A percentile compares a stretch with the other conserved stretches of the same genome.
Evolutionary conservation across 2,329 filamentous ascomycete genomes (phyloP).

Genomic region (Colletotrichum nymphaeae): DNA sequence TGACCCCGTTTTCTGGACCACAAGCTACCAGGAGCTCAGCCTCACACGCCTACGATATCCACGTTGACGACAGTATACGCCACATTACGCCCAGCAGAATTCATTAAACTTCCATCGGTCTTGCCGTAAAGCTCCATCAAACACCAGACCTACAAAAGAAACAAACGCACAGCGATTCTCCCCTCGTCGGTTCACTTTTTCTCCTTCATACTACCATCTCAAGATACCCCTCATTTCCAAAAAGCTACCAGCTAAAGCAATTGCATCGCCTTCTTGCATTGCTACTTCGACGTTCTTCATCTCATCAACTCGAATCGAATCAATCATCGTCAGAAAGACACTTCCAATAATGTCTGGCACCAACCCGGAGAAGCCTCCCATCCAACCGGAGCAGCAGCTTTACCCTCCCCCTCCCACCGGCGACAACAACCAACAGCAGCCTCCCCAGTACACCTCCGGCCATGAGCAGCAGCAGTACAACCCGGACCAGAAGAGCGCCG

Average conservation of each 20-base stretch:
- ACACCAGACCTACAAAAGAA: conserved; percentile 24
- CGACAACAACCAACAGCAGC: conserved; percentile 10
- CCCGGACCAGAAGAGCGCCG: conserved; percentile 19
- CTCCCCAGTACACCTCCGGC: conserved; percentile 7
- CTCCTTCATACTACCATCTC: neutral
- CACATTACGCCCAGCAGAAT: conserved; percentile 2
- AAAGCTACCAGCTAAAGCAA: neutral
- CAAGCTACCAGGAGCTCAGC: conserved; percentile 12
- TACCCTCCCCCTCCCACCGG: conserved; percentile 31
- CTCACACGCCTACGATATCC: conserved; percentile 12
- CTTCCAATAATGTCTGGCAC: conserved; percentile 21
- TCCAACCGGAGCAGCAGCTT: conserved; percentile 29
- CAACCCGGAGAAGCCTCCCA: conserved; percentile 36
- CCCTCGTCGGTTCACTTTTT: neutral
- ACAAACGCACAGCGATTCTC: neutral
- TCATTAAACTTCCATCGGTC: conserved; percentile 11
- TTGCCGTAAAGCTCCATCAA: conserved; percentile 4
- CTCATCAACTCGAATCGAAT: neutral
- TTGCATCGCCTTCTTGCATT: neutral
- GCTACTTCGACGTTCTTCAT: neutral
- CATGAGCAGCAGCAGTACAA: conserved; percentile 23
- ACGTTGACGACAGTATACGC: conserved; percentile 28
- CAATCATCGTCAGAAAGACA: neutral
- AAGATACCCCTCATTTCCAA: conserved; percentile 1
- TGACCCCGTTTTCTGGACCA: neutral